Evolutionary conservation across 2,329 filamentous ascomycete species (phyloP), one percentile per base, ranked within the genome.

Genomic region (Cordyceps fumosorosea): DNA sequence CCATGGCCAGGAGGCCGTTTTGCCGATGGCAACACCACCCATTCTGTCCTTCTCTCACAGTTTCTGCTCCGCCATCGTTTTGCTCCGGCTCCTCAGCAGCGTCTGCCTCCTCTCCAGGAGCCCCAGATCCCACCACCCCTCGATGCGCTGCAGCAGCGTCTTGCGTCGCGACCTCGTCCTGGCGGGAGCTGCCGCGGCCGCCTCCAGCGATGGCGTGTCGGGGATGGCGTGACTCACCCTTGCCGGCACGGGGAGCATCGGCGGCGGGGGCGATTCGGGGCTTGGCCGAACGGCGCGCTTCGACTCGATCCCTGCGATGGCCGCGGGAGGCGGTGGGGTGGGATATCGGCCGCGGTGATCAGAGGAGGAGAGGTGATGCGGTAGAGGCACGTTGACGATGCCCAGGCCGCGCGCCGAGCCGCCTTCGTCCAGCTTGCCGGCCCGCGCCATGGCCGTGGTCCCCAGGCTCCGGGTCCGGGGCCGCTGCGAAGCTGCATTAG

Each of bases 51-150:
- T 52, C 50, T 55, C 45, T 29, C 45, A 51, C 63, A 64, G 18
- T 51, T 62, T 50, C 29, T 62, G 45, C 60, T 45, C 60, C 47
- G 44, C 52, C 63, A 62, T 50, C 62, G 37, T 44, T 63, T 66
- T 65, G 29, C 51, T 62, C 24, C 62, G 63, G 29, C 67, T 68
- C 52, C 69, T 69, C 64, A 76, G 69, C 52, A 73, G 62, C 8
- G 72, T 75, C 66, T 74, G 72, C 63, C 79, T 74, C 70, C 73
- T 79, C 29, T 81, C 79, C 60, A 83, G 65, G 60, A 83, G 68
- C 4, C 76, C 78, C 60, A 83, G 70, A 69, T 83, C 81, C 81
- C 81, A 84, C 81, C 81, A 84, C 5, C 81, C 81, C 48, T 82
- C 80, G 32, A 83, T 73, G 22, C 76, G 71, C 45, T 78, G 73